These are phyloP conservation scores for Fusarium palustre DNA, from an alignment of 2,329 filamentous ascomycete genomes.

Conservation along the genomic window DNA sequence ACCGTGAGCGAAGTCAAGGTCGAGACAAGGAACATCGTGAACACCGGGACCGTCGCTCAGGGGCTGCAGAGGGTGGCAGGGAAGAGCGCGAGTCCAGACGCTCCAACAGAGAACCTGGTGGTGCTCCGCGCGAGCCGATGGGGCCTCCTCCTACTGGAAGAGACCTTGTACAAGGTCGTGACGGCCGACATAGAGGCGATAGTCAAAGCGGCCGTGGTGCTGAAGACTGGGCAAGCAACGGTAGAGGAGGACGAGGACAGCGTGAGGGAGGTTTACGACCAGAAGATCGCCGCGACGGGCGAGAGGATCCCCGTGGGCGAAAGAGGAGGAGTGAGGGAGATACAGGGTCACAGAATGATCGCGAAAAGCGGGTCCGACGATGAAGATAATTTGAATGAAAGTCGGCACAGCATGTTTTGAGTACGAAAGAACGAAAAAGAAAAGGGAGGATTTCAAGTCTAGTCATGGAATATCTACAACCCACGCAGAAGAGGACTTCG, in stretches of 20 bases:
- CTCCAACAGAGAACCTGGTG: slow-evolving; percentile 44
- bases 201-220: slow-evolving; percentile 40
- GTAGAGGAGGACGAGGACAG: slow-evolving; percentile 52
- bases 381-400: slow-evolving; percentile 45
- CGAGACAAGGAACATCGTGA: slow-evolving; percentile 63
- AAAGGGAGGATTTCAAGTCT: slow-evolving; percentile 11
- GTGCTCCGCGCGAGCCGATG: slow-evolving; percentile 47
- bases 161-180: slow-evolving; percentile 49
- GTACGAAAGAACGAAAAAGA: slow-evolving; percentile 26
- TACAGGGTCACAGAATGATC: slow-evolving; percentile 55
- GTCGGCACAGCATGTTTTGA: slow-evolving; percentile 34
- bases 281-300: slow-evolving; percentile 50
- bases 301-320: slow-evolving; percentile 55
- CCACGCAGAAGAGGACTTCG: slow-evolving; percentile 28
- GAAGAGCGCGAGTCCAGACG: slow-evolving; percentile 54
- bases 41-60: slow-evolving; percentile 58
- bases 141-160: slow-evolving; percentile 49
- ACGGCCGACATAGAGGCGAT: slow-evolving; percentile 51
- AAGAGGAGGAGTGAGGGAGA: slow-evolving; percentile 60
- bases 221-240: slow-evolving; percentile 52
- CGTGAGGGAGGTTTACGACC: slow-evolving; percentile 48
- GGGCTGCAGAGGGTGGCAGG: slow-evolving; percentile 48
- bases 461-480: slow-evolving; percentile 24
- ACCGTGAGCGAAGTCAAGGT: slow-evolving; percentile 60
- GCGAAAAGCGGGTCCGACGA: slow-evolving; percentile 67